These are phyloP conservation scores for Fraxinus anomala DNA, from an alignment of 257 asterid species.

Conservation along the genomic window DNA sequence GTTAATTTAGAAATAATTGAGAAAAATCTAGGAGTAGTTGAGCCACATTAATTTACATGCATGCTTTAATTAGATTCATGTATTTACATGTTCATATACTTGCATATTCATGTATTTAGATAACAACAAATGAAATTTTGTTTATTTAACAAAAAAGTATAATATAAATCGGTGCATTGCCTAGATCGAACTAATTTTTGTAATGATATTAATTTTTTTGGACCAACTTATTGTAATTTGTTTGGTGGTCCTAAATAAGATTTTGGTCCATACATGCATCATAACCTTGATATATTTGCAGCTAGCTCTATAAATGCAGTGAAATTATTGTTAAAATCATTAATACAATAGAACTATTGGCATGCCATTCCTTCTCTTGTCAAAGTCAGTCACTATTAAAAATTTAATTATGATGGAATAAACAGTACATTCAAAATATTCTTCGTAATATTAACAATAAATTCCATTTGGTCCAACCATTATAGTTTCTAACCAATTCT, in stretches of 20 bases:
- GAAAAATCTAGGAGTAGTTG: no score
- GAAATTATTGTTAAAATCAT: constrained; percentile 33
- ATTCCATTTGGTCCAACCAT: not conserved
- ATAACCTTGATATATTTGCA: constrained; percentile 25
- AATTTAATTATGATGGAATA: constrained; percentile 35
- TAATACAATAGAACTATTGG: constrained; percentile 38
- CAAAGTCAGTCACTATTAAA: constrained; percentile 40
- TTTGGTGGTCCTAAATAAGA: constrained; percentile 38
- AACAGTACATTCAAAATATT: constrained; percentile 24
- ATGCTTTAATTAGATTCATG: no score
- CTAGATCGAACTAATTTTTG: not conserved
- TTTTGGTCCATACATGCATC: constrained; percentile 29
- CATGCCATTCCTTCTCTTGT: constrained; percentile 51
- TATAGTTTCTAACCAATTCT: not conserved
- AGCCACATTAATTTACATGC: no score
- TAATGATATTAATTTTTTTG: not conserved
- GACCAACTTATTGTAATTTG: constrained; percentile 26
- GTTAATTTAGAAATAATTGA: no score
- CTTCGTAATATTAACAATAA: not conserved
- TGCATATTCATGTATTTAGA: no score
- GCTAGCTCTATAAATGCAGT: constrained; percentile 26
- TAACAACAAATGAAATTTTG: no score
- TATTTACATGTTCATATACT: no score
- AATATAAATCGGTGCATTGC: not conserved
- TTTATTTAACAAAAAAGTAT: not conserved